Evolutionary conservation across 768 basidiomycete species (phyloP).

Genomic region (Lactarius indigo): DNA sequence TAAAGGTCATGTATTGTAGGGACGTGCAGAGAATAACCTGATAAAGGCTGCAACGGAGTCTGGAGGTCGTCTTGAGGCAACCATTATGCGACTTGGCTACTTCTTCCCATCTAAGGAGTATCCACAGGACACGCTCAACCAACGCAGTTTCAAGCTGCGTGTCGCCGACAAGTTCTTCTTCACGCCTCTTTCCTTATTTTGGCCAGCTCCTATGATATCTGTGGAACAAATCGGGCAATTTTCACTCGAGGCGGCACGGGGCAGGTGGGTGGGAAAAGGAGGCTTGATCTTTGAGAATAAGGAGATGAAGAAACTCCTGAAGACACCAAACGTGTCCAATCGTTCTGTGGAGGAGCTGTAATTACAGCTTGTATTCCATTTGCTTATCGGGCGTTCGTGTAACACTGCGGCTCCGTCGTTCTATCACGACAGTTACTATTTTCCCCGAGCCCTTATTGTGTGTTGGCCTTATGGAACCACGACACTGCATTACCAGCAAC

Average conservation of each 20-base stretch:
- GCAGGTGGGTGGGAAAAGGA: slow-evolving; percentile 16
- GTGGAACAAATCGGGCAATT: slow-evolving; percentile 16
- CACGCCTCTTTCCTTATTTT: slow-evolving; percentile 6
- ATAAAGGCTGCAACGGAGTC: slow-evolving; percentile 7
- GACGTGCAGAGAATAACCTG: slow-evolving; percentile 23
- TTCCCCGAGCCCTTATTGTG: neutral
- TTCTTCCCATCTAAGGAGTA: slow-evolving; percentile 23
- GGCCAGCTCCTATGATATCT: slow-evolving; percentile 3
- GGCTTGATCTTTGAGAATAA: slow-evolving; percentile 17
- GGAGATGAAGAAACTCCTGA: slow-evolving; percentile 19
- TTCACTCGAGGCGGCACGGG: slow-evolving; percentile 17
- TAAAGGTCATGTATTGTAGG: neutral
- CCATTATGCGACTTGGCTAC: slow-evolving; percentile 21
- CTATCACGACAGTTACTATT: neutral
- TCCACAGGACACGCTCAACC: slow-evolving; percentile 12
- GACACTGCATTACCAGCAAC: no score
- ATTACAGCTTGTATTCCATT: neutral
- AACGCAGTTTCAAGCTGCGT: slow-evolving; percentile 11
- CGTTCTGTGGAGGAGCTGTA: neutral
- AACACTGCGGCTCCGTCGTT: neutral
- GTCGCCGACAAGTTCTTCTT: slow-evolving; percentile 9
- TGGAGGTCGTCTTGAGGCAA: slow-evolving; percentile 6
- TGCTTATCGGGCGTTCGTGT: neutral
- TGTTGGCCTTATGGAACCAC: neutral
- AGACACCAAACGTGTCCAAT: neutral